Evolutionary conservation across 2,329 filamentous ascomycete species (phyloP).

Genomic region (Pseudogymnoascus sp.): DNA sequence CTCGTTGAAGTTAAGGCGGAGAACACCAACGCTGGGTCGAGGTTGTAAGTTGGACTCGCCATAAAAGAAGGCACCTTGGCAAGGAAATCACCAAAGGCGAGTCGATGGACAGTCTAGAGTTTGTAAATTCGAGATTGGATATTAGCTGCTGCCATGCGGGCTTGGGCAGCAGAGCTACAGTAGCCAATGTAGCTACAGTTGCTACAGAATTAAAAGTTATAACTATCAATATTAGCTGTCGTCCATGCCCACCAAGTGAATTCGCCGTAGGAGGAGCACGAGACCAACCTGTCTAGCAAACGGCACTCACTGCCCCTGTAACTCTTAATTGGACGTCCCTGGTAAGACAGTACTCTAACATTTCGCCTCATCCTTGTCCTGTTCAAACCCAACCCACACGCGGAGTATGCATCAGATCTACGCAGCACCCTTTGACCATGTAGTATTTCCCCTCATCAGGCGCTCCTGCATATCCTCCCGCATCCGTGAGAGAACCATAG

Average conservation of each 20-base stretch:
- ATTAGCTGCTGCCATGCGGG: background rate
- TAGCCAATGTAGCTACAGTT: background rate
- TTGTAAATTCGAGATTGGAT: background rate
- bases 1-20: conserved; percentile 45
- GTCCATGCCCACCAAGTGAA: too few relatives aligned
- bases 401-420: background rate
- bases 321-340: background rate
- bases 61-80: background rate
- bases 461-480: background rate
- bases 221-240: background rate
- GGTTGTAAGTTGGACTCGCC: conserved; percentile 20
- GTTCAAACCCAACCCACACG: background rate
- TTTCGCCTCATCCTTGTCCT: background rate
- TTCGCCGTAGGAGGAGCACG: background rate
- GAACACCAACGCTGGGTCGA: conserved; percentile 25
- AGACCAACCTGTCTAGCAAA: background rate
- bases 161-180: background rate
- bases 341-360: background rate
- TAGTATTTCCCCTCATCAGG: background rate
- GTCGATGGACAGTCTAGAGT: background rate
- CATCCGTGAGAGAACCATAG: background rate
- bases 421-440: background rate
- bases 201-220: background rate
- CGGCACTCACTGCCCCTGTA: background rate
- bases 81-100: background rate